Conservation (phyloP, 352 stramenopile species). For the Phytopythium aichiense region DNA sequence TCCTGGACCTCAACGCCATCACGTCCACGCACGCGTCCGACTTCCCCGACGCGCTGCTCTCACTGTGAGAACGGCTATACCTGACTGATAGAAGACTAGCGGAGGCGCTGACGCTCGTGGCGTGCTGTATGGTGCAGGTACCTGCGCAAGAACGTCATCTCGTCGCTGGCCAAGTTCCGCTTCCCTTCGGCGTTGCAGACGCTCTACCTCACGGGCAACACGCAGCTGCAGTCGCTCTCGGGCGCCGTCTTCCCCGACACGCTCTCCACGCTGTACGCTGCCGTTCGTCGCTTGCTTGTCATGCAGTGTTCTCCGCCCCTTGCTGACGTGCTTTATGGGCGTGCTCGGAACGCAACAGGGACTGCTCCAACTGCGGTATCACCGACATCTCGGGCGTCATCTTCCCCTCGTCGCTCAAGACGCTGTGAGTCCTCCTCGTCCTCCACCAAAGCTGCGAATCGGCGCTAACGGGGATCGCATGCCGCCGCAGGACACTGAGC, state of each 20-base stretch:
- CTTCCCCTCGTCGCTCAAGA: constrained; percentile 25
- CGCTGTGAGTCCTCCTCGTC: neutral
- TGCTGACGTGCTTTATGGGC: constrained; percentile 9
- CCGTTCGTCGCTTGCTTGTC: neutral
- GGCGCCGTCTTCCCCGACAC: constrained; percentile 38
- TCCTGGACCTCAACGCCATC: constrained; percentile 15
- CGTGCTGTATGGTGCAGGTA: constrained; percentile 3
- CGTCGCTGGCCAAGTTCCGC: constrained; percentile 17
- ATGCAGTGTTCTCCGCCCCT: neutral
- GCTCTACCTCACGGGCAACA: constrained; percentile 37
- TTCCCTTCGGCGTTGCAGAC: constrained; percentile 17
- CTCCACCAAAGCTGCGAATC: neutral
- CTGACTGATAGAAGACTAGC: neutral
- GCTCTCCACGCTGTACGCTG: constrained; percentile 25
- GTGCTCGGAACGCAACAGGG: neutral
- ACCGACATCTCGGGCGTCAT: constrained; percentile 21
- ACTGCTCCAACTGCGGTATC: constrained; percentile 21
- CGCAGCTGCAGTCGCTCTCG: constrained; percentile 32
- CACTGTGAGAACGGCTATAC: constrained; percentile 2
- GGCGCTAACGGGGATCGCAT: neutral
- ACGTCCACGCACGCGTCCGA: constrained; percentile 6
- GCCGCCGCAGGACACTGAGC: constrained; percentile 17
- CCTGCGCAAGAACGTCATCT: constrained; percentile 35
- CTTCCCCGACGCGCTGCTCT: constrained; percentile 10
- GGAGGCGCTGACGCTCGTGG: neutral